Conservation (phyloP, 192 early-diverging fungal species). For the Coemansia biformis region DNA sequence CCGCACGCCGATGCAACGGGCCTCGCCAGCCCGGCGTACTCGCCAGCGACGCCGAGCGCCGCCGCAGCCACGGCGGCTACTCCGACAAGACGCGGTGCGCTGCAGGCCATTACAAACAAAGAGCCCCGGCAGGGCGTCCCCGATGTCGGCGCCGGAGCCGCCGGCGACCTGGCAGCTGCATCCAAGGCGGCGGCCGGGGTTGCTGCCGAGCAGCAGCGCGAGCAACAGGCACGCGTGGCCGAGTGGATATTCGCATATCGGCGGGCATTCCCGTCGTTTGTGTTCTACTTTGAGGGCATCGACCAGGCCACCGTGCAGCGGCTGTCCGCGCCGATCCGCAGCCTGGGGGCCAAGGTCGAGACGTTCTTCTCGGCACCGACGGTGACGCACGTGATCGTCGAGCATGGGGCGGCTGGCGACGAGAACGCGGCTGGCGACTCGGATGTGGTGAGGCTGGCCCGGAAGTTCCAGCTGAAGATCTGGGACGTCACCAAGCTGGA, state of each 20-base stretch:
- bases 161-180: not conserved
- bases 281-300: constrained; percentile 52
- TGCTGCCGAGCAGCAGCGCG: constrained; percentile 31
- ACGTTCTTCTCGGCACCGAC: constrained; percentile 50
- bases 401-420: constrained; percentile 6
- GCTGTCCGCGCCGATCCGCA: constrained; percentile 33
- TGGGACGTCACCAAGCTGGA: constrained; percentile 46
- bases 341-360: constrained; percentile 37
- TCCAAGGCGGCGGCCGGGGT: not conserved
- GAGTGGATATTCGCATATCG: constrained; percentile 50
- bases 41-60: constrained; percentile 3
- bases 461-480: constrained; percentile 41
- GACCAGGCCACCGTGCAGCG: constrained; percentile 36
- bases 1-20: constrained; percentile 12
- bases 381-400: constrained; percentile 49
- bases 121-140: constrained; percentile 25
- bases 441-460: constrained; percentile 31
- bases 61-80: not conserved
- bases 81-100: constrained; percentile 18
- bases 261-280: constrained; percentile 45
- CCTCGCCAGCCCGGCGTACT: constrained; percentile 11
- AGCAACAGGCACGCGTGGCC: constrained; percentile 34
- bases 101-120: constrained; percentile 39
- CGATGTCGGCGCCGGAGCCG: no score
- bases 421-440: constrained; percentile 19